Conservation (phyloP, 805 yeast species). For the Saturnispora dispora region DNA sequence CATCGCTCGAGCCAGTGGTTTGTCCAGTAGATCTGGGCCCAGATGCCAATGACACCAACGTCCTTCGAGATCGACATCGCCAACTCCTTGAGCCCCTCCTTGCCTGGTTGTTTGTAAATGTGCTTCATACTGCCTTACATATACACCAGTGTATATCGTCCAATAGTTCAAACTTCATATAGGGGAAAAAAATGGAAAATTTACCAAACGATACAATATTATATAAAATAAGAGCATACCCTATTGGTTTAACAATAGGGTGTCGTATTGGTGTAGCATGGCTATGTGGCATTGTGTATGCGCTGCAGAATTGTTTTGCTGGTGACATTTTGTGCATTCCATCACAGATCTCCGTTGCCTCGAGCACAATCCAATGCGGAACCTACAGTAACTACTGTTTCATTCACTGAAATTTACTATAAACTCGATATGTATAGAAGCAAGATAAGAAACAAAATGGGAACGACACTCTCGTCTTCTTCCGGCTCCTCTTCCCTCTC, state of each 20-base stretch:
- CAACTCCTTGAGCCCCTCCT: not conserved
- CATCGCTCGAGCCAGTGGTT: slow-evolving; percentile 2
- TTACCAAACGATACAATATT: too few species aligned
- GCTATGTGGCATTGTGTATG: not conserved
- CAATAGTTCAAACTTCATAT: not conserved
- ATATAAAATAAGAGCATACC: too few species aligned
- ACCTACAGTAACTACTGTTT: too few species aligned
- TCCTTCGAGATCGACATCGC: slow-evolving; percentile 1
- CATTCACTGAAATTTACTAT: not conserved
- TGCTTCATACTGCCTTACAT: not conserved
- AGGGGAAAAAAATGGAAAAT: not conserved
- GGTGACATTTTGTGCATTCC: not conserved
- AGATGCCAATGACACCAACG: slow-evolving; percentile 3
- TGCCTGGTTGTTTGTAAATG: not conserved
- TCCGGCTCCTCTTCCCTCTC: not conserved
- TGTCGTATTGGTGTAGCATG: not conserved
- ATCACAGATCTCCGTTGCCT: too few species aligned
- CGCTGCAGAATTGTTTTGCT: not conserved
- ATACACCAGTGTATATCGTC: not conserved
- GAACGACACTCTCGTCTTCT: not conserved
- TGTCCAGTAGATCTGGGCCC: slow-evolving; percentile 4
- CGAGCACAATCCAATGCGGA: too few species aligned
- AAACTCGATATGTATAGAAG: not conserved
- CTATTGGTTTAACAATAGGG: not conserved
- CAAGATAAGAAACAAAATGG: not conserved